Conservation (phyloP, 164 flowering plant genomes). For the Umbellularia californica region DNA sequence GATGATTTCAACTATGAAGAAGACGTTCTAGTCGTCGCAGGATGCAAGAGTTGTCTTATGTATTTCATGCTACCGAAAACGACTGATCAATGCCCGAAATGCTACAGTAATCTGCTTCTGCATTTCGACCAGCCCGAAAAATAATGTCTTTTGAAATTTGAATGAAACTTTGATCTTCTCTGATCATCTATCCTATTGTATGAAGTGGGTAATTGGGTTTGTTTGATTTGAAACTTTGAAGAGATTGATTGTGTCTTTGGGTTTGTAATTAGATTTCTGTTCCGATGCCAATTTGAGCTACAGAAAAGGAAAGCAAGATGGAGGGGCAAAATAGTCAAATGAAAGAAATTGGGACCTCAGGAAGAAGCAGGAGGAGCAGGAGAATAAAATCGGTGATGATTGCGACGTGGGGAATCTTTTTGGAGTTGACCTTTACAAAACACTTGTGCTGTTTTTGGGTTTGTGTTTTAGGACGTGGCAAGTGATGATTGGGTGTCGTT, state of each 20-base stretch:
- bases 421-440: too few relatives aligned
- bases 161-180: not conserved
- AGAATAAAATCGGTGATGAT: slow-evolving; percentile 23
- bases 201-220: not conserved
- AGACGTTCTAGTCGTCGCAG: slow-evolving; percentile 30
- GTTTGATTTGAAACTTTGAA: not conserved
- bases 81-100: slow-evolving; percentile 27
- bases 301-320: not conserved
- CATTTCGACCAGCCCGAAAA: slow-evolving; percentile 27
- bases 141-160: slow-evolving; percentile 1
- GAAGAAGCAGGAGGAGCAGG: not conserved
- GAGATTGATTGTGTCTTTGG: slow-evolving; percentile 5
- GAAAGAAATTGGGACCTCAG: too few relatives aligned
- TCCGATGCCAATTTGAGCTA: too few relatives aligned
- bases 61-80: slow-evolving; percentile 32
- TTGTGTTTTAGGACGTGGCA: too few relatives aligned
- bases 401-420: slow-evolving; percentile 19
- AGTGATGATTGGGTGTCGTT: too few relatives aligned
- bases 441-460: too few relatives aligned
- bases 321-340: slow-evolving; percentile 22
- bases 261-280: not conserved
- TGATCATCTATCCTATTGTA: not conserved
- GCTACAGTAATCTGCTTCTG: slow-evolving; percentile 18
- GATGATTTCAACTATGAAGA: slow-evolving; percentile 12
- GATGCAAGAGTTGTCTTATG: slow-evolving; percentile 32